Base-by-base conservation (phyloP, 345 rosid genomes). In the Eucalyptus albens region DNA sequence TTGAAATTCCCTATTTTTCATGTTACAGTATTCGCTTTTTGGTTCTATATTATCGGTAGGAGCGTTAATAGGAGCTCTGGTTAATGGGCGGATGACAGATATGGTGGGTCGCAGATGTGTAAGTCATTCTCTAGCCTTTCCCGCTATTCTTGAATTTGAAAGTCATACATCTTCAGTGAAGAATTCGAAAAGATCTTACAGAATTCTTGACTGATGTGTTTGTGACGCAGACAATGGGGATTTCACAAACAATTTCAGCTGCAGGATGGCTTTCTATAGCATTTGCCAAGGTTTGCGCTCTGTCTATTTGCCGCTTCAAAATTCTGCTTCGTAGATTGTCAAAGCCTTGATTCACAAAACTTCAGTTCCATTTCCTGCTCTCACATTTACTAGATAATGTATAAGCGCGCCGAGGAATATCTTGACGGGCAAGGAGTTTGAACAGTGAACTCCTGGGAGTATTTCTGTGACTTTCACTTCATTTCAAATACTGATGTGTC, bases 181-280 rank as follows among this genome's bases (percentile, higher is more conserved):
- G 42, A 86, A 31, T 5, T 2, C 15, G 44, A 2, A 51, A 37
- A 77, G 12, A 77, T 40, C 83, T 77, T 56, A 51, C 45, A 50
- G 47, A 77, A 37, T 77, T 65, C 37, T 65, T 65, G 19, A 65
- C 27, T 21, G 27, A 40, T 77, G 83, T 11, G 47, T 22, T 49
- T 13, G 24, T 77, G 22, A 45, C 31, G 86, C 95, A 96, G 97
- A 88, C 96, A 44, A 95, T 96, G 96, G 92, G 95, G 93, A 53
- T 94, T 29, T 92, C 96, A 31, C 92, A 92, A 65, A 37, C 89
- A 21, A 92, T 96, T 90, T 90, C 92, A 87, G 89, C 90, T 26
- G 40, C 87, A 11, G 96, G 96, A 42, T 96, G 97, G 97, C 91
- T 96, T 51, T 88, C 90, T 40, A 94, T 96, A 87, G 92, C 93